These are phyloP conservation scores for Aspergillus puulaauensis DNA, from an alignment of 2,329 filamentous ascomycete genomes.

Conservation along the genomic window DNA sequence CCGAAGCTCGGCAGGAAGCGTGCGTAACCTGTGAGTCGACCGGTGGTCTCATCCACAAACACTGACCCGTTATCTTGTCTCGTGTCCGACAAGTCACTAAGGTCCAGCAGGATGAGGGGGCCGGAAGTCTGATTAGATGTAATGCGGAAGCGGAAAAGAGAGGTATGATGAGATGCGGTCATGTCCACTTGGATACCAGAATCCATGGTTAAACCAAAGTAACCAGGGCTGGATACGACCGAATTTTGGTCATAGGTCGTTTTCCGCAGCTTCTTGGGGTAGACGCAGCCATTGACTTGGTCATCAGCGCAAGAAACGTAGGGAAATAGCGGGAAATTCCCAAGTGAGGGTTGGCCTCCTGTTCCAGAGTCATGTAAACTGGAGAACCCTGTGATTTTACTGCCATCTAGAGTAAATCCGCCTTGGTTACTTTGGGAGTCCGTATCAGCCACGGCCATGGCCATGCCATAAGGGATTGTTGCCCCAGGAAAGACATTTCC, in stretches of 20 bases:
- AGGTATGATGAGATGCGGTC: constrained; percentile 63
- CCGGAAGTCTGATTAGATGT: constrained; percentile 39
- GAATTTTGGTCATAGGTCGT: constrained; percentile 49
- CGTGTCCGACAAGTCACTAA: constrained; percentile 63
- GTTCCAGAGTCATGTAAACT: constrained; percentile 53
- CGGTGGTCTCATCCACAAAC: constrained; percentile 55
- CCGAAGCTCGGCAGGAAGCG: constrained; percentile 66
- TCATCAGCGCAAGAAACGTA: constrained; percentile 61
- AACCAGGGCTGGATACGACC: constrained; percentile 62
- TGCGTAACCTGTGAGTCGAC: constrained; percentile 62
- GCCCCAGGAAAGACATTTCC: constrained; percentile 60
- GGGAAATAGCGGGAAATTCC: constrained; percentile 72
- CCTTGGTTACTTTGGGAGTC: constrained; percentile 53
- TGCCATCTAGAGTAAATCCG: constrained; percentile 55
- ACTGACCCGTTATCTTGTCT: constrained; percentile 59
- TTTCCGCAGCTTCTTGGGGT: constrained; percentile 55
- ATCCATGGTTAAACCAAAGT: constrained; percentile 61
- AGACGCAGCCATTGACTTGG: constrained; percentile 62
- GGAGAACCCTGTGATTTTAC: constrained; percentile 52
- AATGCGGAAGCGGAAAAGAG: constrained; percentile 66
- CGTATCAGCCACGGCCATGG: constrained; percentile 58
- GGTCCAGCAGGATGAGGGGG: constrained; percentile 64
- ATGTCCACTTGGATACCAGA: constrained; percentile 63
- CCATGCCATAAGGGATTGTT: constrained; percentile 55
- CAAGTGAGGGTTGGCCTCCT: constrained; percentile 60